These are phyloP conservation scores for barley (Hordeum vulgare) DNA, from an alignment of 176 grass and related monocot species.

Conservation along the genomic window MorexV3_pseudomolecules_assembly NC_058518.1:70168245-70168744, in stretches of 20 bases:
- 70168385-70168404: slow-evolving; percentile 23
- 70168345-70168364: slow-evolving; percentile 41
- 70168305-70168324: slow-evolving; percentile 22
- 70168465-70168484: slow-evolving; percentile 63
- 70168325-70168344: slow-evolving; percentile 19
- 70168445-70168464: slow-evolving; percentile 49
- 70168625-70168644: slow-evolving; percentile 51
- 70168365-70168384: slow-evolving; percentile 20
- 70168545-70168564: slow-evolving; percentile 38
- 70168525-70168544: slow-evolving; percentile 45
- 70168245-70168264: slow-evolving; percentile 12
- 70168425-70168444: slow-evolving; percentile 64
- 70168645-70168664: slow-evolving; percentile 15
- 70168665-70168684: slow-evolving; percentile 63
- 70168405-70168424: slow-evolving; percentile 44
- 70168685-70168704: slow-evolving; percentile 49
- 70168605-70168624: slow-evolving; percentile 50
- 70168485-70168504: slow-evolving; percentile 20
- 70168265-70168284: slow-evolving; percentile 78
- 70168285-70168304: slow-evolving; percentile 60
- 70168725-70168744: slow-evolving; percentile 67
- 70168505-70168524: slow-evolving; percentile 28
- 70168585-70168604: slow-evolving; percentile 49
- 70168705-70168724: slow-evolving; percentile 42
- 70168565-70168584: slow-evolving; percentile 33